Evolutionary conservation across 768 basidiomycete species (phyloP), one percentile per base, ranked within the genome.

Genomic region (Serendipita sp.): DNA sequence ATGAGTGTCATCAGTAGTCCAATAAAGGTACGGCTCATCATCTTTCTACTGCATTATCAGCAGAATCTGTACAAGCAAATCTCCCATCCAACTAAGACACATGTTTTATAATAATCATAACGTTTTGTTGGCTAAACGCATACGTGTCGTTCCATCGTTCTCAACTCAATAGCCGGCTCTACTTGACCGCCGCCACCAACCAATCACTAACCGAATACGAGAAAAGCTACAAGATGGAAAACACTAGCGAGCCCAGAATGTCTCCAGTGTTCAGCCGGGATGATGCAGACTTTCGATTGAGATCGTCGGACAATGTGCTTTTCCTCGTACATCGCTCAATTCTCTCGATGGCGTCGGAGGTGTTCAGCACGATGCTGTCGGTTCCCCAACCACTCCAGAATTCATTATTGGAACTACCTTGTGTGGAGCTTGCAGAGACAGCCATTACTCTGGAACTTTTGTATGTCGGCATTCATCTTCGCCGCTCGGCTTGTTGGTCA

Each of bases 251-350:
- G 34, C 28, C 16, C n/a, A 32, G 56, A 60, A 28, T n/a, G 30
- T 60, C 56, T 10, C 56, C 56, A 24, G 56, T 60, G 24, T 60
- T 60, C 56, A 60, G 32, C 56, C n/a, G n/a, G 28, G 56, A 60
- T 10, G 56, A 60, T 60, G 56, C 56, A 60, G 56, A 60, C 37
- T 60, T 60, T 18, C 28, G 28, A 28, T n/a, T 60, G 18, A 60
- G 10, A 34, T 60, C 56, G 32, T 60, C 56, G 10, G 56, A 60
- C 37, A 60, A 60, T 60, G 56, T 60, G 8, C 28, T 30, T 18
- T 60, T 60, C 37, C 16, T 35, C 13, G 56, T 60, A n/a, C 56
- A 60, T 38, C 28, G 30, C 10, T n/a, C 35, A 24, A 28, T 60
- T 30, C 35, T 60, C 16, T 38, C 16, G 5, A n/a, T 37, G 18